These are phyloP conservation scores for Neurospora sp. DNA, from an alignment of 495 filamentous ascomycete genomes.

Conservation along the genomic window DNA sequence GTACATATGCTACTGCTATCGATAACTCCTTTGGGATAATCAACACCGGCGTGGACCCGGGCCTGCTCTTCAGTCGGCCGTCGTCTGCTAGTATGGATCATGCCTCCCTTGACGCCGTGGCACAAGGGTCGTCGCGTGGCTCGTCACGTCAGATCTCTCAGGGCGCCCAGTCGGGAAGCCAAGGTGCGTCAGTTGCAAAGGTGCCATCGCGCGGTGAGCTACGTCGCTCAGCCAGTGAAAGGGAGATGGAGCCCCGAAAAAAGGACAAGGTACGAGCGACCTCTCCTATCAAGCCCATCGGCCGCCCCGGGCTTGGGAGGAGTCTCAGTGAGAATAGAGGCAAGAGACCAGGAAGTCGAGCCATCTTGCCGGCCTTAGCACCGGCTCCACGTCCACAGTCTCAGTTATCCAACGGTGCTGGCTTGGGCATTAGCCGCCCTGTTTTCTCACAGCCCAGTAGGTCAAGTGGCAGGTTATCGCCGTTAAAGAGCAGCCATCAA, in stretches of 20 bases:
- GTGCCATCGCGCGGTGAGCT: constrained; percentile 21
- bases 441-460: constrained; percentile 24
- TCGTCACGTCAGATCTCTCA: constrained; percentile 16
- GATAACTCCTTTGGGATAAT: constrained; percentile 34
- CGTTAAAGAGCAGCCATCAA: constrained; percentile 34
- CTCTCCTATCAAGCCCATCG: constrained; percentile 39
- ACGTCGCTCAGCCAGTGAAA: constrained; percentile 34
- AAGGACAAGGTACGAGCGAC: constrained; percentile 38
- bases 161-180: constrained; percentile 1
- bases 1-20: constrained; percentile 26
- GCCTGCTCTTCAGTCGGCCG: constrained; percentile 36
- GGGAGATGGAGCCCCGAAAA: constrained; percentile 24
- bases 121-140: constrained; percentile 20
- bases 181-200: constrained; percentile 14
- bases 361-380: constrained; percentile 26
- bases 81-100: constrained; percentile 31
- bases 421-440: constrained; percentile 19
- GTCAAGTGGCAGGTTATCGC: constrained; percentile 36
- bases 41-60: constrained; percentile 30
- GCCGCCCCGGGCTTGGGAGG: constrained; percentile 47
- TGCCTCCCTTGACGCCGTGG: constrained; percentile 20
- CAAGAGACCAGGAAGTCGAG: constrained; percentile 23
- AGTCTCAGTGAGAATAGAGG: constrained; percentile 47
- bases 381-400: constrained; percentile 16
- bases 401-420: constrained; percentile 13